These are phyloP conservation scores for Apophysomyces elegans DNA, from an alignment of 371 early-diverging fungal genomes.

Conservation along the genomic window DNA sequence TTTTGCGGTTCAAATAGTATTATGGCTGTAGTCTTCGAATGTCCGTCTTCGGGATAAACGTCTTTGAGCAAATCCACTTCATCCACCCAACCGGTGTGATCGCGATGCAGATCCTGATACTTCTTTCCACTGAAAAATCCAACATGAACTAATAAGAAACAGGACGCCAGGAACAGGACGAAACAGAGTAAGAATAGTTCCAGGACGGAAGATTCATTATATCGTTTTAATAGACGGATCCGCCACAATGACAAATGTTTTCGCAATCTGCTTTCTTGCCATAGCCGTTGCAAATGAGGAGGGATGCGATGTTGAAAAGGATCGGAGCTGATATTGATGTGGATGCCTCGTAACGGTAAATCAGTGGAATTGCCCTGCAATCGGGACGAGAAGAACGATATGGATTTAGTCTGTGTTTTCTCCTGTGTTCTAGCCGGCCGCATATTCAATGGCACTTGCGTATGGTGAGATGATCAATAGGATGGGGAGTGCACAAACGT, in stretches of 20 bases:
- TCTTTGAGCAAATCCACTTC: slow-evolving; percentile 55
- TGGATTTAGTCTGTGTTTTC: background rate
- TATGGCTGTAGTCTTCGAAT: slow-evolving; percentile 57
- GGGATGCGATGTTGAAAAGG: slow-evolving; percentile 58
- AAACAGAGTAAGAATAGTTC: slow-evolving; percentile 20
- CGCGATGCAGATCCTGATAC: slow-evolving; percentile 49
- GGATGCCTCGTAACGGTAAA: slow-evolving; percentile 44
- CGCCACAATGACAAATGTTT: slow-evolving; percentile 20
- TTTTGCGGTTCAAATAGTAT: slow-evolving; percentile 29
- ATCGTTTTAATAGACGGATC: slow-evolving; percentile 31
- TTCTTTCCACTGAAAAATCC: slow-evolving; percentile 54
- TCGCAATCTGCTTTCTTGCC: slow-evolving; percentile 49
- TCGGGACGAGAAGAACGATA: slow-evolving; percentile 1
- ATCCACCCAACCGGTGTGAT: slow-evolving; percentile 30
- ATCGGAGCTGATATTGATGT: slow-evolving; percentile 57
- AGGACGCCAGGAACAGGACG: slow-evolving; percentile 26
- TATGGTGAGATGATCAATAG: background rate
- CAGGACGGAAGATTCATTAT: slow-evolving; percentile 27
- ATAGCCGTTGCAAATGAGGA: slow-evolving; percentile 46
- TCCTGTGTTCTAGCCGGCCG: slow-evolving; percentile 2
- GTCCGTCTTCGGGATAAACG: slow-evolving; percentile 61
- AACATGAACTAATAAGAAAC: slow-evolving; percentile 42
- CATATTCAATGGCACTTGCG: background rate
- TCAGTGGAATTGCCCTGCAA: background rate
- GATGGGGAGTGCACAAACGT: background rate